Conservation (phyloP, 257 asterid species). For the Lycium barbarum region DNA sequence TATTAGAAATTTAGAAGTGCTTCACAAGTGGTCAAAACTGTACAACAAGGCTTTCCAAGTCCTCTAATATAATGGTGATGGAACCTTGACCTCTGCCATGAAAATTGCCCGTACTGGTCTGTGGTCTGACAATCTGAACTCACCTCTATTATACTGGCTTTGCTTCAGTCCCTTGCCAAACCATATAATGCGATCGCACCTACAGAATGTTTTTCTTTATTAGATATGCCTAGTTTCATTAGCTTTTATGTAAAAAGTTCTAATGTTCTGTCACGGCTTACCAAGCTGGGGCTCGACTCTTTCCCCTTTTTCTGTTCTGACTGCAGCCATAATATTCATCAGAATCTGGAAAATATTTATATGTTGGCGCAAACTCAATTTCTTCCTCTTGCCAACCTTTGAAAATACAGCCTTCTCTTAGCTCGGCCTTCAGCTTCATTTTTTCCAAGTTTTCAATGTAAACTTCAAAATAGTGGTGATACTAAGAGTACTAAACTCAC, state of each 20-base stretch:
- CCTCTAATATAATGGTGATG: slow-evolving; percentile 16
- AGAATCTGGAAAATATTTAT: slow-evolving; percentile 59
- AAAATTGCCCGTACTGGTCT: slow-evolving; percentile 67
- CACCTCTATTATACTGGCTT: slow-evolving; percentile 59
- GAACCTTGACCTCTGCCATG: slow-evolving; percentile 47
- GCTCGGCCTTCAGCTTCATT: slow-evolving; percentile 65
- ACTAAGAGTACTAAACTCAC: slow-evolving; percentile 18
- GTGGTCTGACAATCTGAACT: slow-evolving; percentile 67
- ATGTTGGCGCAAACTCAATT: slow-evolving; percentile 70
- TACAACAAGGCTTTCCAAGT: slow-evolving; percentile 4
- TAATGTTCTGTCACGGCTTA: slow-evolving; percentile 34
- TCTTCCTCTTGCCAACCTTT: slow-evolving; percentile 68
- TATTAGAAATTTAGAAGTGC: not conserved
- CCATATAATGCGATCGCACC: slow-evolving; percentile 78
- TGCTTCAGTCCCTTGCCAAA: slow-evolving; percentile 65
- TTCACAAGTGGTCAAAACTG: not conserved
- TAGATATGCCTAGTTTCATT: slow-evolving; percentile 18
- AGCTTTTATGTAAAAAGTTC: not conserved
- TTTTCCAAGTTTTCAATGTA: slow-evolving; percentile 37
- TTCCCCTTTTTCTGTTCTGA: slow-evolving; percentile 45
- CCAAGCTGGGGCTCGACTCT: slow-evolving; percentile 74
- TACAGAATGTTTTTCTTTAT: slow-evolving; percentile 37
- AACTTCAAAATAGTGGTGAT: slow-evolving; percentile 27
- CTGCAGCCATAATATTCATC: slow-evolving; percentile 62
- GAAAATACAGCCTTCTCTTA: slow-evolving; percentile 55